Conservation (phyloP, 2,329 filamentous ascomycete species). For the Fusarium sarcochroum region DNA sequence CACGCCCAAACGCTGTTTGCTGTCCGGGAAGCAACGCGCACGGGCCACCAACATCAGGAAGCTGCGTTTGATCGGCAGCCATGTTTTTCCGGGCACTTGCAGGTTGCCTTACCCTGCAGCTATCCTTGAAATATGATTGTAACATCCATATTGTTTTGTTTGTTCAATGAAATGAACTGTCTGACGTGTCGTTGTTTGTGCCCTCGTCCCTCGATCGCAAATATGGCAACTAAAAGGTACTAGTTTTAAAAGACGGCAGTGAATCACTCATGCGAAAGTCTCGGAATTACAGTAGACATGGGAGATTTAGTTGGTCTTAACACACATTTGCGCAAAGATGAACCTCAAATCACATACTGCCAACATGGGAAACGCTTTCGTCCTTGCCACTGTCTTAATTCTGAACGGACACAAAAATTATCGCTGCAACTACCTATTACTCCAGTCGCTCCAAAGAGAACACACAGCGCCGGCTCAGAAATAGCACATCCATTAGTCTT, state of each 20-base stretch:
- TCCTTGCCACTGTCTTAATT: too few species aligned
- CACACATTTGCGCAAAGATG: too few species aligned
- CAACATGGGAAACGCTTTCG: not conserved
- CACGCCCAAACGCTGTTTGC: conserved; percentile 41
- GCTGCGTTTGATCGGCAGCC: conserved; percentile 22
- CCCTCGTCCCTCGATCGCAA: not conserved
- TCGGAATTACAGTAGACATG: too few species aligned
- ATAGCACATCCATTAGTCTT: not conserved
- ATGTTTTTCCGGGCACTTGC: conserved; percentile 33
- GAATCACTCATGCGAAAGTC: not conserved
- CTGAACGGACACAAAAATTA: not conserved
- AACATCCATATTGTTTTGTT: not conserved
- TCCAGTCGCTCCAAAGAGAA: conserved; percentile 9
- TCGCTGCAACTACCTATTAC: not conserved
- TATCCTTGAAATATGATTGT: not conserved
- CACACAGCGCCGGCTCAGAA: conserved; percentile 27
- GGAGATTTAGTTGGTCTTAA: too few species aligned
- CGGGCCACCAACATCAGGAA: conserved; percentile 26
- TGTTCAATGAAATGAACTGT: not conserved
- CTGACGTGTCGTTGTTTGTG: not conserved
- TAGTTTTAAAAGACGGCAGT: not conserved
- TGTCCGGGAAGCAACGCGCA: conserved; percentile 42
- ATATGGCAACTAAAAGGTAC: not conserved
- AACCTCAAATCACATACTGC: too few species aligned
- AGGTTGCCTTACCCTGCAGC: conserved; percentile 35